phyloP scores from a whole-genome alignment of 768 basidiomycete species.

The Russula sp. region DNA sequence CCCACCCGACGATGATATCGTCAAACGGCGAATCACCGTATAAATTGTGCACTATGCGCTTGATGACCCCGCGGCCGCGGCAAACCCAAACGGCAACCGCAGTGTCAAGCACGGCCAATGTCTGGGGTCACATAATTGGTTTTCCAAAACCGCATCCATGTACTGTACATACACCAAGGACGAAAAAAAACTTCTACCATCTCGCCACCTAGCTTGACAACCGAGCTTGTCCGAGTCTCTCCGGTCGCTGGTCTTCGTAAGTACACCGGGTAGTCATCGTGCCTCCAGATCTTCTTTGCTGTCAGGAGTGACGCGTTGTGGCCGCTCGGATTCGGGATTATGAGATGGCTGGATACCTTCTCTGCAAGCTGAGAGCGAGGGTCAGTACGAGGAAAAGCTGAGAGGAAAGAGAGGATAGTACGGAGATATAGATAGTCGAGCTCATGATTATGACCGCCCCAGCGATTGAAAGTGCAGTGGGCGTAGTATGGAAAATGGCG shows the following conservation, averaged over 20 bases:
- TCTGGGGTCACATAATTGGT: neutral
- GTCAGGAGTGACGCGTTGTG: neutral
- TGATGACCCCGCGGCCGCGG: neutral
- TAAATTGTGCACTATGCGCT: too few species aligned
- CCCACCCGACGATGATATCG: too few species aligned
- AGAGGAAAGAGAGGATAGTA: constrained; percentile 32
- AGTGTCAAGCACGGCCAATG: neutral
- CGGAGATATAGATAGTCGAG: constrained; percentile 60
- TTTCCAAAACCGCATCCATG: neutral
- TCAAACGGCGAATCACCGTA: neutral
- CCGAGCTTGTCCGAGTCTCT: neutral
- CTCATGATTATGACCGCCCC: constrained; percentile 62
- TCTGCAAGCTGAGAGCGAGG: neutral
- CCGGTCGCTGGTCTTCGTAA: neutral
- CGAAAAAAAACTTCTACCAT: too few species aligned
- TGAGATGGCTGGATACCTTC: neutral
- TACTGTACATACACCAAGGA: neutral
- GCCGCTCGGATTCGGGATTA: neutral
- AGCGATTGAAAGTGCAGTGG: constrained; percentile 51
- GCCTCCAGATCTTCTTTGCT: neutral
- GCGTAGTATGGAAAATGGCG: constrained; percentile 54
- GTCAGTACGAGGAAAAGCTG: neutral
- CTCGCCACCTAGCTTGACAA: too few species aligned
- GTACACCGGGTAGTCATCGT: neutral
- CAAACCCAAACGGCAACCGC: neutral